Base-by-base conservation (phyloP, 768 basidiomycete species). In the Lentinus brumalis region DNA sequence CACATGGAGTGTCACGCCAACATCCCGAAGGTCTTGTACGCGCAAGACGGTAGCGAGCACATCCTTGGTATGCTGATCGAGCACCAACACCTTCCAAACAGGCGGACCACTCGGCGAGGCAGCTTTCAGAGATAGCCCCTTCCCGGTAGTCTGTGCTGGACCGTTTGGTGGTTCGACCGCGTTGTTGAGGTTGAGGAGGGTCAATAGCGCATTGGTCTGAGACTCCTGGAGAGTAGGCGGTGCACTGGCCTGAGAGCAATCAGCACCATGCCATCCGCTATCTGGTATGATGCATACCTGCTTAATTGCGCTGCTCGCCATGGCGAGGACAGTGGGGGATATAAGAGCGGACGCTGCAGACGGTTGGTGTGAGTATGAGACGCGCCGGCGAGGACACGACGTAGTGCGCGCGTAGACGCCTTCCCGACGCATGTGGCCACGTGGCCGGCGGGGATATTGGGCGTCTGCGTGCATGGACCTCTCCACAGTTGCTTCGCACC, bases 1-100 rank as follows among this genome's bases (percentile, higher is more conserved):
- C 96, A 98, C 94, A 77, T 99, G 97, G 60, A 99, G 81, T 9
- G 97, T 99, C 44, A 99, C 95, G 35, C 97, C 97, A 51, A 93
- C 92, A 69, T 98, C 96, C 57, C 97, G 84, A 63, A 99, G 81
- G 76, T 98, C 97, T 74, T 98, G 96, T 7, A 99, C 97, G 56
- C 96, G 86, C 65, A 99, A 77, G 18, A 94, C 91, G 1, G 96
- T 98, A 15, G 97, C 97, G 40, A 99, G 81, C 21, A 98, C 88
- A 73, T 98, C 97, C 74, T 98, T 97, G 26, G 94, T 96, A 67
- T 90, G 84, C 70, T 97, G 94, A 74, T 99, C 97, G 56, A 99
- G 79, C 1, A 99, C 89, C 10, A 99, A 78, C 14, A 98, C 88
- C 75, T 99, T 99, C 96, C 97, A 99, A 5, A 97, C 87, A 5